Evolutionary conservation across 441 rosid species (phyloP).

Genomic region (Pelargonium australe): DNA sequence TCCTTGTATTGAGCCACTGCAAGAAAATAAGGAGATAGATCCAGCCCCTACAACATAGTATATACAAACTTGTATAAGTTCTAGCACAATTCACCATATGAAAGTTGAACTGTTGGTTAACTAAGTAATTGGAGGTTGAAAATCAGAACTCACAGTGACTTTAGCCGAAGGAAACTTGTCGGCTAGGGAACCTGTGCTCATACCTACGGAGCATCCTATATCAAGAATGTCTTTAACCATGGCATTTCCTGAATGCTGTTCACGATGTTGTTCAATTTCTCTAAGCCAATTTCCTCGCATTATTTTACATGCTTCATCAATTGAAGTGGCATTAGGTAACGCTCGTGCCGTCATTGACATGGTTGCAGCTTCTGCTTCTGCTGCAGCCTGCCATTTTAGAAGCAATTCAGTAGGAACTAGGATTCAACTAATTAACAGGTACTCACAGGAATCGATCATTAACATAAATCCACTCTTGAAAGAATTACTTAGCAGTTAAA

Average conservation of each 20-base stretch:
- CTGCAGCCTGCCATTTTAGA: slow-evolving; percentile 45
- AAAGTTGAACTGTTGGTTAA: no score
- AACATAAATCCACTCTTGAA: no score
- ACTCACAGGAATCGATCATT: no score
- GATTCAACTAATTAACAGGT: no score
- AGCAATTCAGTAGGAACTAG: background rate
- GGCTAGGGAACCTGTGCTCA: slow-evolving; percentile 47
- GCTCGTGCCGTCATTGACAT: slow-evolving; percentile 43
- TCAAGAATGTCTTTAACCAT: slow-evolving; percentile 39
- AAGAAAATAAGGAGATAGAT: slow-evolving; percentile 59
- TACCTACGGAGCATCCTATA: slow-evolving; percentile 60
- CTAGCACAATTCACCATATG: no score
- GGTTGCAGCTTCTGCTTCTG: slow-evolving; percentile 62
- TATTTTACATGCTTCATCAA: slow-evolving; percentile 38
- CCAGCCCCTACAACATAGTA: slow-evolving; percentile 40
- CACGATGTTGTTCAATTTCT: slow-evolving; percentile 39
- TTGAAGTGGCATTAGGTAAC: slow-evolving; percentile 39
- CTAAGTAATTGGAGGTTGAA: background rate
- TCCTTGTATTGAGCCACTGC: slow-evolving; percentile 52
- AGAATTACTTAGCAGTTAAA: no score
- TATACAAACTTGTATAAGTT: background rate
- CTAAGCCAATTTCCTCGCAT: slow-evolving; percentile 52
- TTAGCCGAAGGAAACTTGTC: slow-evolving; percentile 42
- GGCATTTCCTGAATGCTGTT: slow-evolving; percentile 31
- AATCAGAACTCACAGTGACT: slow-evolving; percentile 40